Evolutionary conservation across 495 filamentous ascomycete genomes (phyloP), one percentile per base, ranked within the genome.

Genomic region (Aspergillus mulundensis): DNA sequence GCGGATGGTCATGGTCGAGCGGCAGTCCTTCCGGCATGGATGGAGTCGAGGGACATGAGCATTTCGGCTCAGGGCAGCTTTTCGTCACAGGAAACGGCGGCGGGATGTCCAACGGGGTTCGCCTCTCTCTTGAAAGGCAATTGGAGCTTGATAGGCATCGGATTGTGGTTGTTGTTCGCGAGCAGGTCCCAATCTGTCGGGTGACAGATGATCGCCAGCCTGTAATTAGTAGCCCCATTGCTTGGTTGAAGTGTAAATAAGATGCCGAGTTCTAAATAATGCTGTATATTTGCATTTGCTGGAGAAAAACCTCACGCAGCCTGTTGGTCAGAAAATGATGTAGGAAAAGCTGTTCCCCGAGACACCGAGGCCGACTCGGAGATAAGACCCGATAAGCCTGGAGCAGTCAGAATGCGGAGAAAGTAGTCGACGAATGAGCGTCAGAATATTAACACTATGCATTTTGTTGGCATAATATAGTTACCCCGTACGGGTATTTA

Each of bases 1-100:
- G 68, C 3, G 80, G 71, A 50, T 81, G 84, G 30, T 80, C 68
- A 59, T 80, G 78, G 67, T 97, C 91, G 56, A 97, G 94, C 14
- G 84, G 80, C n/a, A 93, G 70, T 2, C 79, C 84, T 4, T 77
- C 70, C 3, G 91, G 90, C 67, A 86, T 79, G 10, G 67, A 56
- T 7, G 86, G 86, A 2, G 82, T 87, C 3, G 81, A 62, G 1
- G 86, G 80, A 68, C 90, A 95, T 14, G 78, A 59, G 69, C 88
- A 93, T 58, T 79, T 87, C 56, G 89, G 81, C 4, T 84, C 77
- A 6, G 90, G 89, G 66, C 89, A 94, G 59, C 68, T 74, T 56
- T 83, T 72, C 14, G 80, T 81, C 1, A 82, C 62, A 18, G 74
- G 69, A 39, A 77, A 74, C 4, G 72, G 72, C 23, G 70, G 71